phyloP scores from a whole-genome alignment of 495 filamentous ascomycete species.

The Viridothelium virens region DNA sequence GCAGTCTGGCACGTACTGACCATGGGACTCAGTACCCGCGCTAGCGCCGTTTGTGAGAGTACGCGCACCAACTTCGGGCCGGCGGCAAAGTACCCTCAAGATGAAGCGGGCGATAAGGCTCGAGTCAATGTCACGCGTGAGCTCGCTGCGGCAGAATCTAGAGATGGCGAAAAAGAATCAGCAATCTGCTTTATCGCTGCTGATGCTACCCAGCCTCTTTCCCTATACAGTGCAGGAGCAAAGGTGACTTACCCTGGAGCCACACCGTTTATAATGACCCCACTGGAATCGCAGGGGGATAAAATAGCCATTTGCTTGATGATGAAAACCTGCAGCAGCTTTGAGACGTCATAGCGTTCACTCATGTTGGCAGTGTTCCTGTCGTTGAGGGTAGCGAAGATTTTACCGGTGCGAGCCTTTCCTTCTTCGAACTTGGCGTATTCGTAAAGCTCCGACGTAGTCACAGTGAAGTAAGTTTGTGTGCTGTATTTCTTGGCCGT shows the following conservation, averaged over 20 bases:
- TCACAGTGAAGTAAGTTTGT: slow-evolving; percentile 30
- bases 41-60: slow-evolving; percentile 37
- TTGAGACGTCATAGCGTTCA: slow-evolving; percentile 32
- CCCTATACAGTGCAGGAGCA: neutral
- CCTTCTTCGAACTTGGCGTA: slow-evolving; percentile 29
- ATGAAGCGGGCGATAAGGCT: slow-evolving; percentile 10
- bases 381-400: slow-evolving; percentile 30
- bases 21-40: slow-evolving; percentile 35
- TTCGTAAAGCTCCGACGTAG: slow-evolving; percentile 27
- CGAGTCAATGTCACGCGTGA: slow-evolving; percentile 24
- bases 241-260: slow-evolving; percentile 1
- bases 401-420: slow-evolving; percentile 17
- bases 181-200: neutral
- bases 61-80: slow-evolving; percentile 38
- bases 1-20: slow-evolving; percentile 32
- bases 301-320: slow-evolving; percentile 25
- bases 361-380: slow-evolving; percentile 25
- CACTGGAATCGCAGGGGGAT: slow-evolving; percentile 17
- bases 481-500: slow-evolving; percentile 25
- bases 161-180: slow-evolving; percentile 17
- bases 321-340: slow-evolving; percentile 30
- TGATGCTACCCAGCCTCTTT: neutral
- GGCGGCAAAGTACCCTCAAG: slow-evolving; percentile 19
- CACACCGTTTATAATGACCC: slow-evolving; percentile 36
- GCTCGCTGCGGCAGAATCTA: slow-evolving; percentile 37